Evolutionary conservation across 2,329 filamentous ascomycete species (phyloP).

Genomic region (Xylogone sp.): DNA sequence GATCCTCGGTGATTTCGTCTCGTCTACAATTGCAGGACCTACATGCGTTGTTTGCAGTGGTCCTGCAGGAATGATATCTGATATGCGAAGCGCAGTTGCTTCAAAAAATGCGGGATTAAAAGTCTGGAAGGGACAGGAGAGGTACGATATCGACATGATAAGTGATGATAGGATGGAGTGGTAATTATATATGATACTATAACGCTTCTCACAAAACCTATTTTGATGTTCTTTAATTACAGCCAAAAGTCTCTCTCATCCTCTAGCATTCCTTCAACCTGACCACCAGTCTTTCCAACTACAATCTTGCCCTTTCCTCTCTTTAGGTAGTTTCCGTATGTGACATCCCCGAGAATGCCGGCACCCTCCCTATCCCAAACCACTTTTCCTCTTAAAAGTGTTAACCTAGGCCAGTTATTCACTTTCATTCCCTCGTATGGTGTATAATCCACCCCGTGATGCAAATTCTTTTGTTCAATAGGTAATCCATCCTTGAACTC

Average conservation of each 20-base stretch:
- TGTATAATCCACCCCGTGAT: slow-evolving; percentile 21
- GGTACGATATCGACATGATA: no score
- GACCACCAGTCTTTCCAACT: slow-evolving; percentile 13
- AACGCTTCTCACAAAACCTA: no score
- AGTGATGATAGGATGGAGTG: no score
- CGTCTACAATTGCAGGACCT: no score
- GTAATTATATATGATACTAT: no score
- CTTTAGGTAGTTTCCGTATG: slow-evolving; percentile 16
- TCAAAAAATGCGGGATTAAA: no score
- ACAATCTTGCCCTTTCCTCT: slow-evolving; percentile 23
- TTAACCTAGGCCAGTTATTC: slow-evolving; percentile 18
- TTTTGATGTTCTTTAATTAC: background rate
- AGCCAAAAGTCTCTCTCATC: slow-evolving; percentile 15
- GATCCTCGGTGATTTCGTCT: no score
- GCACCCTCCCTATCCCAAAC: slow-evolving; percentile 19
- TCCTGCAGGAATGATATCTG: no score
- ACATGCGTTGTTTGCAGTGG: no score
- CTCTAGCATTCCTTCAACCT: slow-evolving; percentile 15
- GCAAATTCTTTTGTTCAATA: slow-evolving; percentile 15
- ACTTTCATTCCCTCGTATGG: slow-evolving; percentile 19
- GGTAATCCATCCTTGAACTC: slow-evolving; percentile 7
- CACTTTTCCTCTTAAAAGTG: slow-evolving; percentile 16
- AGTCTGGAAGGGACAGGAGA: no score
- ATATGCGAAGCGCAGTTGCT: no score
- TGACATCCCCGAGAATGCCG: slow-evolving; percentile 11